Base-by-base conservation (phyloP, 2,329 filamentous ascomycete genomes). In the Elsinoe arachidis region DNA sequence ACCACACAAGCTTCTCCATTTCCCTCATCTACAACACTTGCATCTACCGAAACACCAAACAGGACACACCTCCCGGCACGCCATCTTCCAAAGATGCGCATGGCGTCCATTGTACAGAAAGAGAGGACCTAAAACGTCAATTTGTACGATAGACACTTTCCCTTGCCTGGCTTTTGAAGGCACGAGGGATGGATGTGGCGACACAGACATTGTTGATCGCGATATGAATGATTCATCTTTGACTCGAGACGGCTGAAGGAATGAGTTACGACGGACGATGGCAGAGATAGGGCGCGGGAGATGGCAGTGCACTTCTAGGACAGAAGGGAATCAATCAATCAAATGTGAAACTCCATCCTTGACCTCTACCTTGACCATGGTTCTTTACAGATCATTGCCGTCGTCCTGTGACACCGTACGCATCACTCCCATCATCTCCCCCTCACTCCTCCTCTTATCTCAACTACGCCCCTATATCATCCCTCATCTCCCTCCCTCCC, bases 381-480 rank as follows among this genome's bases (percentile, higher is more conserved):
- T 30, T 30, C 26, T 23, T 46, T 19, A 19, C 21, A n/a, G 14
- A 14, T n/a, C 37, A 19, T 43, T 23, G 41, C 41, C 41, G 26
- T 15, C 26, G 10, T 46, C 21, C 41, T 17, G 21, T 30, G 41
- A 30, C 6, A 39, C 41, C 26, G 41, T 39, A 3, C 14, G 26
- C 33, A 34, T 15, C 26, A 3, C 46, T 17, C 5, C 44, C 15
- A 34, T 11, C 23, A 15, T 7, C 44, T 7, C 4, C 19, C 19
- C 21, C 14, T 12, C 21, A 7, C 17, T 17, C 21, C 44, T 14
- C 44, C 19, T 46, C 41, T 39, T 5, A 46, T 2, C 41, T 12
- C n/a, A 23, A 47, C 56, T 52, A 82, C 59, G 74, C 81, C 35
- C 81, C 81, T 69, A 84, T 73, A 47, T 65, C 65, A 58, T 65